Evolutionary conservation across 495 filamentous ascomycete genomes (phyloP).

Genomic region (Margaritispora aquatica): DNA sequence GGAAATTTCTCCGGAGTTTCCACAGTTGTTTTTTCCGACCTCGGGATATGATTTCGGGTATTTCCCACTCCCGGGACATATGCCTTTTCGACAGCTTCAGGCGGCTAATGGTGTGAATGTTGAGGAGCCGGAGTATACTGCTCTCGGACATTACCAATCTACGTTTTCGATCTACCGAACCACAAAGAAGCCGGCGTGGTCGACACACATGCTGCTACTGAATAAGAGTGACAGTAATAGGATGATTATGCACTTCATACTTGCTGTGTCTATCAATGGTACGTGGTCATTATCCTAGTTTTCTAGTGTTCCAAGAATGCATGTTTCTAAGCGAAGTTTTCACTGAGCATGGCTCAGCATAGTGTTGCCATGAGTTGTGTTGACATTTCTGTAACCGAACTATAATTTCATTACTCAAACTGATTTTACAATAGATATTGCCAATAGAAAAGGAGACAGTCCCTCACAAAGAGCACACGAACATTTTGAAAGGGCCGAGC

Average conservation of each 20-base stretch:
- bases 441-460: background rate
- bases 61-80: background rate
- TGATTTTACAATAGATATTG: too few relatives aligned
- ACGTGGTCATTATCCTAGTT: too few relatives aligned
- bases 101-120: background rate
- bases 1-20: background rate
- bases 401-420: too few relatives aligned
- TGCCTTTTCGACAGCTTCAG: background rate
- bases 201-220: constrained; percentile 9
- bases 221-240: background rate
- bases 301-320: too few relatives aligned
- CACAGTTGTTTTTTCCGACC: background rate
- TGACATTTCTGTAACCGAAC: too few relatives aligned
- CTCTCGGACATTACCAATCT: constrained; percentile 3
- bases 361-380: too few relatives aligned
- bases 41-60: background rate
- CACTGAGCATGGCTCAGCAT: too few relatives aligned
- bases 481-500: background rate
- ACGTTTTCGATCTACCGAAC: constrained; percentile 10
- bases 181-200: constrained; percentile 6
- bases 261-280: constrained; percentile 12
- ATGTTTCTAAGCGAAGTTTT: too few relatives aligned
- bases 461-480: background rate
- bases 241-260: constrained; percentile 14
- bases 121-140: background rate